A percentile compares a stretch with the other conserved stretches of the same genome.
These are phyloP conservation scores for Crassisporium funariophilum DNA, from an alignment of 768 basidiomycete genomes.

Conservation along the genomic window DNA sequence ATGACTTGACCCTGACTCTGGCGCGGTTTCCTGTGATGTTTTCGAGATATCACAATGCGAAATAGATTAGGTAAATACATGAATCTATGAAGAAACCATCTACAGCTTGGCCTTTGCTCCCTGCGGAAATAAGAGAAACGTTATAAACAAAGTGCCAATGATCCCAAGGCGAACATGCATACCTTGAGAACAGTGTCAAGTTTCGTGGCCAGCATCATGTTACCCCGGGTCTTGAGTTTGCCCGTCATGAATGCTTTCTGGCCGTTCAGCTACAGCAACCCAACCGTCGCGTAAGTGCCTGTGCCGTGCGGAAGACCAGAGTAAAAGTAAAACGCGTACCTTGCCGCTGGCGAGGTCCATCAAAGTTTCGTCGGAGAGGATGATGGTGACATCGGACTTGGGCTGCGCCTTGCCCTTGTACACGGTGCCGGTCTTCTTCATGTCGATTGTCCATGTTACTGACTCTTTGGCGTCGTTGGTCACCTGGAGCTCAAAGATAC, in stretches of 20 bases:
- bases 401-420: constrained; percentile 72
- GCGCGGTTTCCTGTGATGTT: too few species aligned
- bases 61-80: constrained; percentile 5
- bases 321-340: constrained; percentile 36
- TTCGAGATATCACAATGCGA: too few species aligned
- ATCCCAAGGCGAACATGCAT: constrained; percentile 14
- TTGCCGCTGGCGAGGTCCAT: constrained; percentile 71
- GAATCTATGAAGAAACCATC: constrained; percentile 9
- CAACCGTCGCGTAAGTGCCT: background rate
- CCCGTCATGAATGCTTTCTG: constrained; percentile 98
- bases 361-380: constrained; percentile 77
- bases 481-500: constrained; percentile 84
- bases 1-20: too few species aligned
- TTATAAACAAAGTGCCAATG: background rate
- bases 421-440: constrained; percentile 81
- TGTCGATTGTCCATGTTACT: constrained; percentile 87
- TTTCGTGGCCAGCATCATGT: constrained; percentile 94
- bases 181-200: constrained; percentile 85
- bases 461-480: constrained; percentile 72
- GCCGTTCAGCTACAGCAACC: constrained; percentile 65
- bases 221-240: constrained; percentile 88
- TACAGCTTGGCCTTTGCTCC: constrained; percentile 50
- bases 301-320: too few species aligned
- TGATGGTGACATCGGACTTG: constrained; percentile 83
- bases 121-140: constrained; percentile 19